Conservation (phyloP, 139 green algal species). For the Penium margaritaceum region DNA sequence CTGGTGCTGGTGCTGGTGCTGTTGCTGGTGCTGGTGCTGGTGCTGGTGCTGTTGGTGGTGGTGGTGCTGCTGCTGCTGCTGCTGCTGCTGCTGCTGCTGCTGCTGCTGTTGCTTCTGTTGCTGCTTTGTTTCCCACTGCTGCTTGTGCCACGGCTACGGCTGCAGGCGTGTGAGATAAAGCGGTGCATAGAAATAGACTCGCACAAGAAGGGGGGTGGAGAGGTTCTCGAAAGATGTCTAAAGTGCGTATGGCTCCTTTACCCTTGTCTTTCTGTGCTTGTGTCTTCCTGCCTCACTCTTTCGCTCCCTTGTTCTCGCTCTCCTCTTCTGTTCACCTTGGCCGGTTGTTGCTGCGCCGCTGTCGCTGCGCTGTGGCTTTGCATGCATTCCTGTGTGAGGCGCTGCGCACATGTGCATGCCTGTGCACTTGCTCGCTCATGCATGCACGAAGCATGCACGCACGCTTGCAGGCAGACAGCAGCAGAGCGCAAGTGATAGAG, state of each 20-base stretch:
- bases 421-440: not conserved
- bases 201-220: not conserved
- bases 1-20: no score
- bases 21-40: no score
- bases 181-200: constrained; percentile 6
- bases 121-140: no score
- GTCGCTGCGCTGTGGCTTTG: no score
- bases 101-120: no score
- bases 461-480: no score
- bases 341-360: not conserved
- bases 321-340: not conserved
- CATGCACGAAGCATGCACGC: constrained; percentile 3
- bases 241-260: not conserved
- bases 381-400: not conserved
- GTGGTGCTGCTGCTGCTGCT: no score
- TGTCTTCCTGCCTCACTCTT: not conserved
- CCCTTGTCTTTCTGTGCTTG: not conserved
- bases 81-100: no score
- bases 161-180: not conserved
- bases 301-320: not conserved
- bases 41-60: no score
- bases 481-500: constrained; percentile 7
- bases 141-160: no score
- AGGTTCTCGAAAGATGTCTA: constrained; percentile 2
- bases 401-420: not conserved